phyloP scores from a whole-genome alignment of 129 eudicot genomes.

The Flaveria brownii region DNA sequence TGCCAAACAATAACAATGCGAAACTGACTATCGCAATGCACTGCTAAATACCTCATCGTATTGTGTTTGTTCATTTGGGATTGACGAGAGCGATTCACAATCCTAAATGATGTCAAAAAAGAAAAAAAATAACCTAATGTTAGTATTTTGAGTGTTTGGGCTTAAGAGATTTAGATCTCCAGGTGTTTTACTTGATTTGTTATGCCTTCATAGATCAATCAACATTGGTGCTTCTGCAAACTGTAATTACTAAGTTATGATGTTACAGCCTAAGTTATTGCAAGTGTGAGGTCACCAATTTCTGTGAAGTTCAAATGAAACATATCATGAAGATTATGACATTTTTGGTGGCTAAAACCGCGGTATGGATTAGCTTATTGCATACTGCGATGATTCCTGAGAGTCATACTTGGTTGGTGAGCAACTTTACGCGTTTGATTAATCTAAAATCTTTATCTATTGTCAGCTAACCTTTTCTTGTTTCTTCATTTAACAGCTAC shows the following conservation, averaged over 20 bases:
- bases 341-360: constrained; percentile 57
- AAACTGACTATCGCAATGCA: too few species aligned
- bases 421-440: constrained; percentile 27
- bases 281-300: background rate
- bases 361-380: constrained; percentile 65
- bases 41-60: too few species aligned
- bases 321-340: constrained; percentile 75
- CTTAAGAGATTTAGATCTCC: too few species aligned
- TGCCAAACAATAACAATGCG: too few species aligned
- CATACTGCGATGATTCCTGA: constrained; percentile 62
- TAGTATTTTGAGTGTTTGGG: too few species aligned
- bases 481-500: constrained; percentile 46
- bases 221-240: too few species aligned
- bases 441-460: background rate
- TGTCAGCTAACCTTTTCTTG: background rate
- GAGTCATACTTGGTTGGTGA: constrained; percentile 85
- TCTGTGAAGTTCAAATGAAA: constrained; percentile 50
- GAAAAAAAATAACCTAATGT: too few species aligned
- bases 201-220: too few species aligned
- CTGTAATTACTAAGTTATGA: background rate
- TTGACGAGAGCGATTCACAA: too few species aligned
- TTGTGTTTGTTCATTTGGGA: too few species aligned
- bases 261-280: constrained; percentile 22
- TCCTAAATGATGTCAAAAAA: too few species aligned
- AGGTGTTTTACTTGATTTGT: too few species aligned